These are phyloP conservation scores for Penium margaritaceum DNA, from an alignment of 139 green algal genomes.

Conservation along the genomic window DNA sequence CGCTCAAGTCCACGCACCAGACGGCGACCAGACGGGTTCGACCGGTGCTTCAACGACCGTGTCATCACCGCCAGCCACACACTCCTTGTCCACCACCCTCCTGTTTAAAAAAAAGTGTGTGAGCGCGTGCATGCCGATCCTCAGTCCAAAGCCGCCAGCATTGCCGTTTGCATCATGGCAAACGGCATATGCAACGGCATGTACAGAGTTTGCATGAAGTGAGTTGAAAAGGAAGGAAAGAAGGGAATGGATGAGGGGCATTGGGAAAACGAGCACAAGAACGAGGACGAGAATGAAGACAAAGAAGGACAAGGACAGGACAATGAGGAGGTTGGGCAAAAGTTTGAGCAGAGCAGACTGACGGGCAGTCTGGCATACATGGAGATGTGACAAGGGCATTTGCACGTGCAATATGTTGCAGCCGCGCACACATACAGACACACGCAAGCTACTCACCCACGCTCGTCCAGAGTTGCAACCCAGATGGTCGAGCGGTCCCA, in stretches of 20 bases:
- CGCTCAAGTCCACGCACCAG: background rate
- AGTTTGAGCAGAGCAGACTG: background rate
- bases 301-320: conserved; percentile 30
- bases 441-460: background rate
- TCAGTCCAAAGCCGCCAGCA: background rate
- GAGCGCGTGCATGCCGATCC: background rate
- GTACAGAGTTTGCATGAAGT: too few species aligned
- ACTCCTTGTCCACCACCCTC: conserved; percentile 1
- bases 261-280: background rate
- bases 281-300: background rate
- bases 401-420: too few species aligned
- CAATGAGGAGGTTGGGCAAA: conserved; percentile 35
- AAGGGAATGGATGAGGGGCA: background rate
- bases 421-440: background rate
- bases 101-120: background rate
- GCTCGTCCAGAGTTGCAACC: conserved; percentile 29
- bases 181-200: background rate
- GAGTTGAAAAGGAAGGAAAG: too few species aligned
- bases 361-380: background rate
- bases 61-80: background rate
- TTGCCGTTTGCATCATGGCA: background rate
- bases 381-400: background rate
- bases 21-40: conserved; percentile 17
- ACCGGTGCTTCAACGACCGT: background rate
- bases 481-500: conserved; percentile 62